These are phyloP conservation scores for Penicillium frequentans DNA, from an alignment of 2,329 filamentous ascomycete species.

Conservation along the genomic window DNA sequence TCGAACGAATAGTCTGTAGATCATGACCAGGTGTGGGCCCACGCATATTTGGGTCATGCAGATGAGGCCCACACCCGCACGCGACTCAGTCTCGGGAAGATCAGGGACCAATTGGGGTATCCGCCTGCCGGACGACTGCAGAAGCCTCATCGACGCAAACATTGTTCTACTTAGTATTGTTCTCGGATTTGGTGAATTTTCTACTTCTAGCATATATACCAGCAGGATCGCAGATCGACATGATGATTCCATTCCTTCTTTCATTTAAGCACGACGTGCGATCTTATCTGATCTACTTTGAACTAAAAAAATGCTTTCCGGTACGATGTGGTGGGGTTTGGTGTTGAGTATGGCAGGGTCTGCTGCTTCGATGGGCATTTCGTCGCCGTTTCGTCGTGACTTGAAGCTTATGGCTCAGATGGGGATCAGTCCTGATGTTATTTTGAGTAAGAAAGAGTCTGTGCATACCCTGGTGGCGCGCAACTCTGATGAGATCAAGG, in stretches of 20 bases:
- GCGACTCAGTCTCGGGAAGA: not conserved
- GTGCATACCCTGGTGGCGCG: slow-evolving; percentile 1
- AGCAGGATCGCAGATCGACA: not conserved
- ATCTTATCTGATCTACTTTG: not conserved
- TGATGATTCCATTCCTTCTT: not conserved
- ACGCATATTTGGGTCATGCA: not conserved
- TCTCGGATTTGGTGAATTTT: slow-evolving; percentile 3
- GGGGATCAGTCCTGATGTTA: slow-evolving; percentile 13
- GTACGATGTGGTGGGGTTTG: not conserved
- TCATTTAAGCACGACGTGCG: not conserved
- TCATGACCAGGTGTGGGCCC: not conserved
- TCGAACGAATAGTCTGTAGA: not conserved
- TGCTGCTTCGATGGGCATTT: not conserved
- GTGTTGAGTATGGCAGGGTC: not conserved
- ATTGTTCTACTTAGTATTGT: slow-evolving; percentile 5
- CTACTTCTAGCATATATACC: slow-evolving; percentile 1
- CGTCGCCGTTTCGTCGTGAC: slow-evolving; percentile 6
- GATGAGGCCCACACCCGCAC: not conserved
- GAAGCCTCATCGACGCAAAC: slow-evolving; percentile 2
- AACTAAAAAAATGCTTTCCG: not conserved
- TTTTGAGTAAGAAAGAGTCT: slow-evolving; percentile 8
- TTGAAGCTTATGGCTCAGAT: slow-evolving; percentile 19
- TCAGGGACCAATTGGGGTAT: not conserved
- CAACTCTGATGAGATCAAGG: not conserved
- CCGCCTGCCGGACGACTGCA: not conserved